Percentiles rank a stretch among this genome's conserved stretches.
These are phyloP conservation scores for Colletotrichum cereale DNA, from an alignment of 2,329 filamentous ascomycete genomes.

Conservation along the genomic window DNA sequence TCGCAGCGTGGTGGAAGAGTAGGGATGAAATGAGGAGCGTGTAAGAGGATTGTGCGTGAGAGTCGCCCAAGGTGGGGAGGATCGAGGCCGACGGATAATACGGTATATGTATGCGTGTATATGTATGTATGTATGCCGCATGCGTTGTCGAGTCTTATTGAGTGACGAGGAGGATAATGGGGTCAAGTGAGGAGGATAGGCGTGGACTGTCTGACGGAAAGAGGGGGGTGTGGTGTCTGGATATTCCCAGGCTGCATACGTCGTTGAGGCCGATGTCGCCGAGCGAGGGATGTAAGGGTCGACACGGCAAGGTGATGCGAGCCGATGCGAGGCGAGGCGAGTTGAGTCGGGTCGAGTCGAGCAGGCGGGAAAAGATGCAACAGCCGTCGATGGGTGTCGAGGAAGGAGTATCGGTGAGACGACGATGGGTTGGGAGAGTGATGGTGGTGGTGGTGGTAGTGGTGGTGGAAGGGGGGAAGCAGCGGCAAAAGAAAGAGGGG, in stretches of 20 bases:
- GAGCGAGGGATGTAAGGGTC: conserved; percentile 31
- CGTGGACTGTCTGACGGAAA: not conserved
- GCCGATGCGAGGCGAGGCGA: not conserved
- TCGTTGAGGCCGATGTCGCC: conserved; percentile 31
- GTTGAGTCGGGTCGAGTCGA: conserved; percentile 2
- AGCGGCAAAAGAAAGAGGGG: conserved; percentile 25
- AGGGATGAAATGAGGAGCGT: conserved; percentile 39
- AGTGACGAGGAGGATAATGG: conserved; percentile 2
- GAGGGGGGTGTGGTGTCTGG: conserved; percentile 4
- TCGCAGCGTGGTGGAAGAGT: conserved; percentile 20
- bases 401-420: conserved; percentile 24
- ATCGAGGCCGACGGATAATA: conserved; percentile 23
- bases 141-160: conserved; percentile 6
- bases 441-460: not conserved
- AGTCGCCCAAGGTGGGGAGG: conserved; percentile 1
- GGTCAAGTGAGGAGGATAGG: conserved; percentile 4
- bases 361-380: conserved; percentile 10
- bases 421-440: conserved; percentile 7
- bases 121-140: conserved; percentile 7
- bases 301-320: not conserved
- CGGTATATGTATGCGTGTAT: not conserved
- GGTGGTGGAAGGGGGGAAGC: not conserved
- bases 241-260: conserved; percentile 15
- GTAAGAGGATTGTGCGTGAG: conserved; percentile 38
- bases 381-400: conserved; percentile 16